Evolutionary conservation across 306 rosid species (phyloP).

Genomic region (Spatholobus suberectus): DNA sequence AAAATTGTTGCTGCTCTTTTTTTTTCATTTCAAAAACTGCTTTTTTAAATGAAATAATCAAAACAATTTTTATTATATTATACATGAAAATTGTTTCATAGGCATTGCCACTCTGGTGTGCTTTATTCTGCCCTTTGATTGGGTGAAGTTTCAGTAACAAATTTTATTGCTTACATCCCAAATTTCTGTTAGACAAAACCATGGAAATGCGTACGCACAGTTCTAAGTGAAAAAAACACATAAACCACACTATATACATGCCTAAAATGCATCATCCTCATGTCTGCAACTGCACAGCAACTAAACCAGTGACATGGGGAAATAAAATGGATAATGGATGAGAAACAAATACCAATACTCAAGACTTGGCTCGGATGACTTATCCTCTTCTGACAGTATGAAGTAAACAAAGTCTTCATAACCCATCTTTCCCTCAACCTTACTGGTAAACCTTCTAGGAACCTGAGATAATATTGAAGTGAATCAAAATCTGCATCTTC

Average conservation of each 20-base stretch:
- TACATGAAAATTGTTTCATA: neutral
- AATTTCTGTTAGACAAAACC: conserved; percentile 6
- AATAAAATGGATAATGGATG: conserved; percentile 24
- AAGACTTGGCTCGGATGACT: conserved; percentile 95
- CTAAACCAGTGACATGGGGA: conserved; percentile 18
- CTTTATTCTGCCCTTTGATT: neutral
- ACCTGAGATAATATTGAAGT: conserved; percentile 59
- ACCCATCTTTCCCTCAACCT: conserved; percentile 98
- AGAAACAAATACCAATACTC: conserved; percentile 84
- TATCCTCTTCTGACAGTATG: conserved; percentile 97
- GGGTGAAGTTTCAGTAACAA: neutral
- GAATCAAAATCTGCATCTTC: conserved; percentile 37
- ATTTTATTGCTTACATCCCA: conserved; percentile 3
- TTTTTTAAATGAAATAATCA: neutral
- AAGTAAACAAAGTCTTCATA: conserved; percentile 99
- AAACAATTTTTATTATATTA: neutral
- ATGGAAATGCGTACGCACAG: neutral
- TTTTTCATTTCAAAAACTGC: neutral
- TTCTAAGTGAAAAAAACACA: conserved; percentile 16
- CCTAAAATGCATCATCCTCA: conserved; percentile 13
- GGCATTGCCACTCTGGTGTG: neutral
- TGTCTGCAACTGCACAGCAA: conserved; percentile 7
- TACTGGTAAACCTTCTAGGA: conserved; percentile 92
- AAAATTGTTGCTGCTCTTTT: neutral
- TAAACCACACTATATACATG: conserved; percentile 11